A percentile compares a stretch with the other conserved stretches of the same genome.
Evolutionary conservation across 306 rosid genomes (phyloP).

Genomic region (Quercus variabilis): DNA sequence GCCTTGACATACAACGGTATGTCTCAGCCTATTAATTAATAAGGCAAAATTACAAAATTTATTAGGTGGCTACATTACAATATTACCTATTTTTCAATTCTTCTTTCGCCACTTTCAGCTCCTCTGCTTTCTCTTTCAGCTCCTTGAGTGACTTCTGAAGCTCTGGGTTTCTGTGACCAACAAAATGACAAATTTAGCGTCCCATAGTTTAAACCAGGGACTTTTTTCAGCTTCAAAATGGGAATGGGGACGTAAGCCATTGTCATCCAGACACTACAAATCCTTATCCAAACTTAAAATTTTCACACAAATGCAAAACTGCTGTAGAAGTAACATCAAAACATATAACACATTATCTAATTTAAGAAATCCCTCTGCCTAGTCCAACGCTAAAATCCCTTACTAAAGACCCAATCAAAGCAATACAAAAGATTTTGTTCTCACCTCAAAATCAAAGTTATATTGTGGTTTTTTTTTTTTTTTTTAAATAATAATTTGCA

Average conservation of each 20-base stretch:
- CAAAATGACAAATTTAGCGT: not conserved
- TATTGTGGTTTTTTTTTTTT: no score
- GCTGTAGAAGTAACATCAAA: not conserved
- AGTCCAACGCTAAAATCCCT: not conserved
- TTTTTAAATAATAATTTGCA: not conserved
- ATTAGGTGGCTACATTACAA: slow-evolving; percentile 18
- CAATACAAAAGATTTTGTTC: not conserved
- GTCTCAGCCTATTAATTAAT: slow-evolving; percentile 70
- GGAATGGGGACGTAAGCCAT: not conserved
- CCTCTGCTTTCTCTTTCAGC: slow-evolving; percentile 74
- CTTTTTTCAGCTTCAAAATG: slow-evolving; percentile 4
- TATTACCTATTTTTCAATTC: slow-evolving; percentile 71
- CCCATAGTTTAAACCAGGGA: not conserved
- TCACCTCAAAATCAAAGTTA: not conserved
- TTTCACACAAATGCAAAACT: not conserved
- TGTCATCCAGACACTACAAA: not conserved
- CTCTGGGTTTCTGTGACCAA: slow-evolving; percentile 56
- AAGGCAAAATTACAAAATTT: not conserved
- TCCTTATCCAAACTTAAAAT: not conserved
- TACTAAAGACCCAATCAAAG: not conserved
- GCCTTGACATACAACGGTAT: slow-evolving; percentile 98
- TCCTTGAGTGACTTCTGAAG: slow-evolving; percentile 76
- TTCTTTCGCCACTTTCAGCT: slow-evolving; percentile 73
- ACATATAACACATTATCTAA: not conserved
- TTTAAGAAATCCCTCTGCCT: not conserved